phyloP scores from a whole-genome alignment of 176 grass and related monocot species.

The Triticum timopheevii region DNA sequence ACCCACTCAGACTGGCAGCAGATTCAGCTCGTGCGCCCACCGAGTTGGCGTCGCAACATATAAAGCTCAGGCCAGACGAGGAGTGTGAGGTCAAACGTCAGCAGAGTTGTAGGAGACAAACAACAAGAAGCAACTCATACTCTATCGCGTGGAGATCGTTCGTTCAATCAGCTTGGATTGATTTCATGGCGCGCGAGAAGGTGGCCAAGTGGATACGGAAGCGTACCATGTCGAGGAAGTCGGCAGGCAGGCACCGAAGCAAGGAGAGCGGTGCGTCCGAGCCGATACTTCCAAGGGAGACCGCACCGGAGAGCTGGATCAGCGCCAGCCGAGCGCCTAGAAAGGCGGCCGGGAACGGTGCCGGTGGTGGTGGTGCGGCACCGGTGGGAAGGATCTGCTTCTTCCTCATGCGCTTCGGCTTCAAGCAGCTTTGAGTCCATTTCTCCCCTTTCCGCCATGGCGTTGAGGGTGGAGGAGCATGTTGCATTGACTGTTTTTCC shows the following conservation, averaged over 20 bases:
- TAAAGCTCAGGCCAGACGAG: constrained; percentile 13
- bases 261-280: background rate
- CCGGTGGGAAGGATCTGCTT: constrained; percentile 30
- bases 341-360: too few relatives aligned
- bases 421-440: constrained; percentile 35
- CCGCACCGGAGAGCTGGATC: background rate
- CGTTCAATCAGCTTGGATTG: background rate
- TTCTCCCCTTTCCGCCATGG: background rate
- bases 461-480: too few relatives aligned
- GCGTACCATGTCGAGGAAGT: constrained; percentile 25
- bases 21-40: too few relatives aligned
- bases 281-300: background rate
- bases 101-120: background rate
- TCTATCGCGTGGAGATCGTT: too few relatives aligned
- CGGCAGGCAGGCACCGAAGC: background rate
- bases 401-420: constrained; percentile 68
- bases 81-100: background rate
- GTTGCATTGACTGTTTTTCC: too few relatives aligned
- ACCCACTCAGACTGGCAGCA: too few relatives aligned
- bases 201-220: constrained; percentile 37
- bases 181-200: constrained; percentile 27
- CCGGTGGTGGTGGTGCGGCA: constrained; percentile 30
- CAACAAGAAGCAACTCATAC: background rate
- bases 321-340: too few relatives aligned
- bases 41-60: background rate